These are phyloP conservation scores for Acanthamoeba lenticulata DNA, from an alignment of 208 protist species.

Conservation along the genomic window DNA sequence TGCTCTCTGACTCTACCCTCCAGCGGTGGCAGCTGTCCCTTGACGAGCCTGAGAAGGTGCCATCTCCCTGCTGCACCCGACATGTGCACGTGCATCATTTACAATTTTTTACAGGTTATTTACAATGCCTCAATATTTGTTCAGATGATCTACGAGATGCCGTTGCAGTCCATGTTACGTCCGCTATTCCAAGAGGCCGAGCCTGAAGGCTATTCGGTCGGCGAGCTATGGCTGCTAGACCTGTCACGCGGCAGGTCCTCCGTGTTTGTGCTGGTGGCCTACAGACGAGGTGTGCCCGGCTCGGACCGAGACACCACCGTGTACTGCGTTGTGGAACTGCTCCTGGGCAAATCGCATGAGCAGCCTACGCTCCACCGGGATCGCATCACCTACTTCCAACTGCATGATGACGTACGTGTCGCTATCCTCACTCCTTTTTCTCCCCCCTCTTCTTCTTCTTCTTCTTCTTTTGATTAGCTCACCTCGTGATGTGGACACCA, in stretches of 20 bases:
- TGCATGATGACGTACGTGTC: neutral
- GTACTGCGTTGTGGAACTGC: conserved; percentile 13
- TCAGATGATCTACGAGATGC: conserved; percentile 32
- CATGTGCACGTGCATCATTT: too few relatives aligned
- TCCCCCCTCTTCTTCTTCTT: neutral
- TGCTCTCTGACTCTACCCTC: neutral
- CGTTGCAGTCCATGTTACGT: neutral
- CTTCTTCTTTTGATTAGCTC: neutral
- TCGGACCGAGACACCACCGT: neutral
- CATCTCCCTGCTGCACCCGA: too few relatives aligned
- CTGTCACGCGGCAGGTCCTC: neutral
- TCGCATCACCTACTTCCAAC: neutral
- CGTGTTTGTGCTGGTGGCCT: conserved; percentile 18
- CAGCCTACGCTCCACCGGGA: neutral
- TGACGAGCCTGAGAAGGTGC: neutral
- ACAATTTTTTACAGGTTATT: too few relatives aligned
- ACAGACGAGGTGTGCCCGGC: neutral
- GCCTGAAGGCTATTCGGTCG: conserved; percentile 11
- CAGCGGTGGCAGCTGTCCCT: conserved; percentile 16
- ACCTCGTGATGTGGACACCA: too few relatives aligned
- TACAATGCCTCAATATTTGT: neutral
- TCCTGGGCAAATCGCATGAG: neutral
- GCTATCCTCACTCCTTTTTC: neutral
- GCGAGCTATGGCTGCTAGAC: conserved; percentile 44
- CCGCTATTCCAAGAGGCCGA: neutral